phyloP scores from a whole-genome alignment of 176 grass and related monocot genomes.

The Metroxylon sagu region DNA sequence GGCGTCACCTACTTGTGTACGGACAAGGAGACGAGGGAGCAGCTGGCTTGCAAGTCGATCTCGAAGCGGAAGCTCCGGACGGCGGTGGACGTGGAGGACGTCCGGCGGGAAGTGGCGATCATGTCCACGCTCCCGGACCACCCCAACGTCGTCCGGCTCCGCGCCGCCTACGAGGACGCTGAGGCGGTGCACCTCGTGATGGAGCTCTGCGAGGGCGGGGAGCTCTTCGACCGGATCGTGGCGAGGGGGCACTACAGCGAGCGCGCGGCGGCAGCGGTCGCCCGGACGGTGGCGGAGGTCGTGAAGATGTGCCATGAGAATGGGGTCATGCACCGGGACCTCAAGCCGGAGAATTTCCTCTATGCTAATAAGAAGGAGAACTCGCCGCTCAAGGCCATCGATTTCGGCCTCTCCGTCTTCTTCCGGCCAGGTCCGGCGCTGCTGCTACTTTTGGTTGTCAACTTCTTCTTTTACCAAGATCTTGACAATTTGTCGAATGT shows the following conservation, averaged over 20 bases:
- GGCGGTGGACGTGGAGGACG: no score
- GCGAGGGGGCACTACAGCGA: conserved; percentile 67
- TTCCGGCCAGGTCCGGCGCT: conserved; percentile 57
- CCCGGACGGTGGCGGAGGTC: no score
- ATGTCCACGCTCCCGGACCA: no score
- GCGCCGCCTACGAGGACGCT: no score
- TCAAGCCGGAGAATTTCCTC: conserved; percentile 96
- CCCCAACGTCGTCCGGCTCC: no score
- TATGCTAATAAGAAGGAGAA: conserved; percentile 85
- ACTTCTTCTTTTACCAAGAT: no score
- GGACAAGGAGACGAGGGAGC: no score
- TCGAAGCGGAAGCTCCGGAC: no score
- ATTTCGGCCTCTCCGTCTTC: conserved; percentile 92
- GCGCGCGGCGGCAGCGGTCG: conserved; percentile 21
- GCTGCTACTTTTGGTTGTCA: not conserved
- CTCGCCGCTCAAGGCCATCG: conserved; percentile 87
- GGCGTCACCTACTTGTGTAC: no score
- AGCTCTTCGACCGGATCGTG: conserved; percentile 89
- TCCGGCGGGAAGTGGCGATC: no score
- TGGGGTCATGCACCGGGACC: conserved; percentile 96
- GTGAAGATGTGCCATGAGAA: conserved; percentile 77
- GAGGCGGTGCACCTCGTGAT: conserved; percentile 48
- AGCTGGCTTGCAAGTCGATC: no score
- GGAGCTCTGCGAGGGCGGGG: conserved; percentile 82
- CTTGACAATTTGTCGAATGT: not conserved